Evolutionary conservation across 176 grass and related monocot species (phyloP), one percentile per base, ranked within the genome.

Genomic region (Oryza glaberrima): DNA sequence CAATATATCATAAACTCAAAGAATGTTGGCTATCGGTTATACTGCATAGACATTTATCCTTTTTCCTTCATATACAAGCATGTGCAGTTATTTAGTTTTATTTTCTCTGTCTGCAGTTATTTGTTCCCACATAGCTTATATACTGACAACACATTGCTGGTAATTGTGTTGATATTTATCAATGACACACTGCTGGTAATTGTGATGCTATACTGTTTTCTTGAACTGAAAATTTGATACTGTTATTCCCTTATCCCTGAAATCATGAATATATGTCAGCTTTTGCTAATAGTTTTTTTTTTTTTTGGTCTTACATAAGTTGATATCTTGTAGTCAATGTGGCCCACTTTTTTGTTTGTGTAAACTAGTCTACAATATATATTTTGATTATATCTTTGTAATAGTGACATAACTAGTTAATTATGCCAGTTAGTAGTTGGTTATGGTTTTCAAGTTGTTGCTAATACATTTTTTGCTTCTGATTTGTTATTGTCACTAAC

Each of bases 361-460:
- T 82, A 23, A 72, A 65, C 30, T 72, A 66, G 65, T 65, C 10
- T 72, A 79, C 23, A 49, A 60, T 67, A 67, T 5, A 86, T 14
- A 67, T 66, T 7, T 16, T 16, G 15, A 30, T 49, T 61, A 20
- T 81, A 69, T 80, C 22, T 81, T 75, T 56, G 10, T 64, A 30
- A 41, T 16, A 17, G 9, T n/a, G 67, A 25, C 12, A 22, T 70
- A 71, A 4, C 12, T 11, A n/a, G 25, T 15, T 14, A 70, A 38
- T 69, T 44, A 75, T 81, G 17, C 47, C 36, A 23, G 23, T 32
- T 76, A 25, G 49, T 26, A 47, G 49, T 28, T 64, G 5, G 20
- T 26, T 45, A 20, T 16, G 44, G 44, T 11, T 73, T 82, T 61
- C 9, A 26, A 9, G 11, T 61, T 73, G 17, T 46, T 51, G 16